These are phyloP conservation scores for Arabidopsis lyrata DNA, from an alignment of 441 rosid species.

Conservation along the genomic window DNA sequence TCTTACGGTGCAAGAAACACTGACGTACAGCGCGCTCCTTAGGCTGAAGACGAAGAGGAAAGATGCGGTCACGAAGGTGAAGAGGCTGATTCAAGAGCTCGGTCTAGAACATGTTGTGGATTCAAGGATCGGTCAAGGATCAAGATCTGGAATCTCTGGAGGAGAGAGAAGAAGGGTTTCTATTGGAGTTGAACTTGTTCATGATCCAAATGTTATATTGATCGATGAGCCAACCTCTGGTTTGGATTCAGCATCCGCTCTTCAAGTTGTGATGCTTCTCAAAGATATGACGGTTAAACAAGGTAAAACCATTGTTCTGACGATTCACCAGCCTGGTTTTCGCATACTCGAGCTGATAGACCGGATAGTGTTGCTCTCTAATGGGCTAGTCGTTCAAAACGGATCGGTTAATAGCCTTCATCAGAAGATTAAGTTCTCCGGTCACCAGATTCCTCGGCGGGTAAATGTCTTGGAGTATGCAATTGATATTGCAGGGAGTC, in stretches of 20 bases:
- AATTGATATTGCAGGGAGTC: conserved; percentile 65
- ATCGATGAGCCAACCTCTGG: conserved; percentile 97
- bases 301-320: conserved; percentile 82
- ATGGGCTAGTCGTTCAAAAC: conserved; percentile 64
- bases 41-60: conserved; percentile 65
- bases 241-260: conserved; percentile 89
- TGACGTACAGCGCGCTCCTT: conserved; percentile 77
- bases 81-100: conserved; percentile 64
- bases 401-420: conserved; percentile 62
- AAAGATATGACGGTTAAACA: conserved; percentile 66
- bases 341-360: conserved; percentile 78
- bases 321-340: conserved; percentile 91
- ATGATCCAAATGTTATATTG: conserved; percentile 78
- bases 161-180: conserved; percentile 93
- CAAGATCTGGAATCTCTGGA: conserved; percentile 76
- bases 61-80: conserved; percentile 60
- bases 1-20: conserved; percentile 85
- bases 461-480: conserved; percentile 91
- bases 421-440: conserved; percentile 61
- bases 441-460: conserved; percentile 67
- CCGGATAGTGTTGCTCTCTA: conserved; percentile 74
- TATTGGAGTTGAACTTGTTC: conserved; percentile 88
- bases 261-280: conserved; percentile 68
- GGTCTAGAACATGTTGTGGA: conserved; percentile 66
- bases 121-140: conserved; percentile 68